A percentile compares a stretch with the other conserved stretches of the same genome.
Conservation (phyloP, 2,329 filamentous ascomycete genomes). For the Orbilia blumenaviensis region DNA sequence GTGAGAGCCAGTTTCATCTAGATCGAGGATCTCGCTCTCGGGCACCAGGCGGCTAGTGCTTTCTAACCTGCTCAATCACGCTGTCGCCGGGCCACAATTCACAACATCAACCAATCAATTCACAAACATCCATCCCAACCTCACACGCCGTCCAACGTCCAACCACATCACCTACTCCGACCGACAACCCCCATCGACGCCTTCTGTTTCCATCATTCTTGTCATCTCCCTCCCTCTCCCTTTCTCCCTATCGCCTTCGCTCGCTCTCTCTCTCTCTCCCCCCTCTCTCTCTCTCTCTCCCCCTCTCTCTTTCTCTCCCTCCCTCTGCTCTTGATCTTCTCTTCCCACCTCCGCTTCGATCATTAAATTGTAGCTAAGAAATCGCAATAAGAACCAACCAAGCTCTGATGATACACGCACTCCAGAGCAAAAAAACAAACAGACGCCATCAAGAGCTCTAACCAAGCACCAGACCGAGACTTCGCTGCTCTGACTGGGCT, state of each 20-base stretch:
- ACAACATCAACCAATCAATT: neutral
- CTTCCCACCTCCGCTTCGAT: constrained; percentile 8
- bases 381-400: constrained; percentile 39
- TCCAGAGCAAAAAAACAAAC: neutral
- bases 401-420: constrained; percentile 33
- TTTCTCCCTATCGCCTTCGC: neutral
- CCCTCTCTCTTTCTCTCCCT: neutral
- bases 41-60: constrained; percentile 6
- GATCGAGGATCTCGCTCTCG: too few species aligned
- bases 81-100: constrained; percentile 6
- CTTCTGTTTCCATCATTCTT: neutral
- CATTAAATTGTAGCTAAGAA: constrained; percentile 46
- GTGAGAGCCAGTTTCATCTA: neutral
- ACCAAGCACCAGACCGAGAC: neutral
- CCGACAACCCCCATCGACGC: constrained; percentile 8
- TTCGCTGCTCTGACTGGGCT: constrained; percentile 13
- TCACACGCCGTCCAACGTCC: too few species aligned
- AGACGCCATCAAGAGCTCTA: constrained; percentile 26
- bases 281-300: neutral
- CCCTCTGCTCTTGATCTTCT: neutral
- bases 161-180: neutral
- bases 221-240: neutral
- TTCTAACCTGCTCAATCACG: constrained; percentile 45
- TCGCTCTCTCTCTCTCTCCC: neutral
- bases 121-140: constrained; percentile 9